Conservation (phyloP, 2,329 filamentous ascomycete genomes). For the Cladosporium sp. region DNA sequence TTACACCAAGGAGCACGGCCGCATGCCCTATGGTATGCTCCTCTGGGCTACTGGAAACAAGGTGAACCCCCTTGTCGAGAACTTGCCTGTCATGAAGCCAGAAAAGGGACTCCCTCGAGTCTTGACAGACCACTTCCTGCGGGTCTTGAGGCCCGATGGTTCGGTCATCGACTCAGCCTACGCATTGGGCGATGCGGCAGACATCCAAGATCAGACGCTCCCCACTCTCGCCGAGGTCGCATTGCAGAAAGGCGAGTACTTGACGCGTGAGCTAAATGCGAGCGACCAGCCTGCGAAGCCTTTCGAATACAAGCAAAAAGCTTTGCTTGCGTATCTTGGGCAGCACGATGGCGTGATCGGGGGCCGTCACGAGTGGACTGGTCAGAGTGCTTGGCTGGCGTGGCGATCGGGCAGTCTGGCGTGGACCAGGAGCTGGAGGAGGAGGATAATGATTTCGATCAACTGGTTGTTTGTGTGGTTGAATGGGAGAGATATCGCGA, state of each 20-base stretch:
- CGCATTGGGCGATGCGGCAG: slow-evolving; percentile 34
- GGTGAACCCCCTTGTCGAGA: slow-evolving; percentile 29
- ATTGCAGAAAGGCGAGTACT: slow-evolving; percentile 34
- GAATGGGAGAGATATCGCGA: slow-evolving; percentile 27
- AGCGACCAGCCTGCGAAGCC: slow-evolving; percentile 13
- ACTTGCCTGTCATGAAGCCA: slow-evolving; percentile 28
- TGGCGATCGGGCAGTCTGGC: slow-evolving; percentile 35
- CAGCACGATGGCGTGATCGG: slow-evolving; percentile 37
- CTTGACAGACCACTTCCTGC: slow-evolving; percentile 30
- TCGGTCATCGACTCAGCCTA: slow-evolving; percentile 25
- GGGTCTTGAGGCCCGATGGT: slow-evolving; percentile 25
- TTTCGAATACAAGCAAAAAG: slow-evolving; percentile 36
- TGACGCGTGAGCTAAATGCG: slow-evolving; percentile 26
- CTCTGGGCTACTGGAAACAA: slow-evolving; percentile 37
- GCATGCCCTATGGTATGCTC: slow-evolving; percentile 32
- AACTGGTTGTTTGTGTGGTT: slow-evolving; percentile 21
- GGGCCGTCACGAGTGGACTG: slow-evolving; percentile 36
- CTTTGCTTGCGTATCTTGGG: slow-evolving; percentile 37
- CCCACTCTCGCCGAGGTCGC: slow-evolving; percentile 35
- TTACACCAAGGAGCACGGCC: slow-evolving; percentile 32
- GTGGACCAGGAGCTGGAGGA: slow-evolving; percentile 27
- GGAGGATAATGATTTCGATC: slow-evolving; percentile 27
- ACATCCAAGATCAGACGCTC: slow-evolving; percentile 32
- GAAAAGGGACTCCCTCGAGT: slow-evolving; percentile 31
- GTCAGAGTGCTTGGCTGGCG: slow-evolving; percentile 37